These are phyloP conservation scores for Chalara sp. DNA, from an alignment of 2,329 filamentous ascomycete species.

Conservation along the genomic window DNA sequence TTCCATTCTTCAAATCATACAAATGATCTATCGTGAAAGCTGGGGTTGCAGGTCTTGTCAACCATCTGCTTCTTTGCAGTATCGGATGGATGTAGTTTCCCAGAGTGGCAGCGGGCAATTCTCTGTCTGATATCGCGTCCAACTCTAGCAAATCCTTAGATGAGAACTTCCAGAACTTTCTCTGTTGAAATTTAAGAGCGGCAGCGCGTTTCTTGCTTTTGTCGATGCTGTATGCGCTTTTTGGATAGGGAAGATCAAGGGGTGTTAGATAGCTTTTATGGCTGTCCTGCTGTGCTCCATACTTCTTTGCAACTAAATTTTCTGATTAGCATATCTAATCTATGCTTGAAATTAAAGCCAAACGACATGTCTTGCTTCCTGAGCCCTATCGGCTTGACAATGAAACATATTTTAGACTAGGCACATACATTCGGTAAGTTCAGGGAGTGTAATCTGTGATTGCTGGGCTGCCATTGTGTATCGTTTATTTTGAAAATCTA, in stretches of 20 bases:
- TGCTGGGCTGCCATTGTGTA: too few relatives aligned
- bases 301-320: neutral
- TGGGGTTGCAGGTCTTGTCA: slow-evolving; percentile 1
- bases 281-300: neutral
- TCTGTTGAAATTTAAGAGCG: slow-evolving; percentile 1
- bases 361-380: too few relatives aligned
- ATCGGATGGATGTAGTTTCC: slow-evolving; percentile 10
- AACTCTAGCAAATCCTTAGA: slow-evolving; percentile 11
- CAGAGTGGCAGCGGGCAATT: slow-evolving; percentile 3
- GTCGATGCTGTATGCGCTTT: neutral
- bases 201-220: neutral
- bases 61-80: slow-evolving; percentile 6
- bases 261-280: neutral
- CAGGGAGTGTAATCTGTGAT: too few relatives aligned
- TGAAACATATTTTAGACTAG: too few relatives aligned
- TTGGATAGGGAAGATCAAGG: neutral
- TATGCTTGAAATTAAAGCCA: too few relatives aligned
- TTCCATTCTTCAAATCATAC: slow-evolving; percentile 8
- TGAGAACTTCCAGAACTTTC: slow-evolving; percentile 7
- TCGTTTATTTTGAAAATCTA: too few relatives aligned
- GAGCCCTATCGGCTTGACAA: too few relatives aligned
- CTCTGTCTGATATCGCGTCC: slow-evolving; percentile 12
- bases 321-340: too few relatives aligned
- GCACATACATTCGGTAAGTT: too few relatives aligned
- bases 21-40: slow-evolving; percentile 4